These are phyloP conservation scores for Neurospora sp. DNA, from an alignment of 495 filamentous ascomycete genomes.

Conservation along the genomic window DNA sequence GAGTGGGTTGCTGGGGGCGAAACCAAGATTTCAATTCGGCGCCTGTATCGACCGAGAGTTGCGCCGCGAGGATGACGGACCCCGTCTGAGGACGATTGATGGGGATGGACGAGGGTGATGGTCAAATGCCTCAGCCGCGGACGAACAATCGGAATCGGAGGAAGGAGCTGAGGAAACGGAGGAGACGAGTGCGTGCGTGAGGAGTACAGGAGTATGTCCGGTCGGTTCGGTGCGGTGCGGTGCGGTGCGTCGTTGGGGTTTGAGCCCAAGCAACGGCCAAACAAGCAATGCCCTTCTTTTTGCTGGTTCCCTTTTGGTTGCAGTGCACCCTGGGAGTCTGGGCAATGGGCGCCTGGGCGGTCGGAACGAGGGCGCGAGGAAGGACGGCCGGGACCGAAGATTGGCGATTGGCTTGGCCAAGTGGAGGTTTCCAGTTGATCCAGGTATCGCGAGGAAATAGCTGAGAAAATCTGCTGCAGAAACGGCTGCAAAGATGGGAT, in stretches of 20 bases:
- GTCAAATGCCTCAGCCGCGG: slow-evolving; percentile 27
- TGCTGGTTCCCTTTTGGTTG: background rate
- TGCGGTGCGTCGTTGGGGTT: background rate
- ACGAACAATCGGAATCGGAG: slow-evolving; percentile 1
- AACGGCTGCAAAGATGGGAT: background rate
- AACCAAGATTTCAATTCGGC: background rate
- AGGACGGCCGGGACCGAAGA: background rate
- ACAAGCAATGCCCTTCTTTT: background rate
- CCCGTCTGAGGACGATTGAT: slow-evolving; percentile 5
- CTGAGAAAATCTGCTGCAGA: background rate
- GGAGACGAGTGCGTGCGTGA: background rate
- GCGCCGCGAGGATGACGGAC: background rate
- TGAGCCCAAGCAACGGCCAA: background rate
- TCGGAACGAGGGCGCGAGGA: background rate
- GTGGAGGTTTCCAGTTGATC: background rate
- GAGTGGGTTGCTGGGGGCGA: background rate
- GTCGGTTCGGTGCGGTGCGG: slow-evolving; percentile 1
- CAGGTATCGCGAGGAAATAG: background rate
- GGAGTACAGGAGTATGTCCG: background rate
- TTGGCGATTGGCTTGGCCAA: background rate
- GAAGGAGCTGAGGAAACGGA: background rate
- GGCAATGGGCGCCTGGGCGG: background rate
- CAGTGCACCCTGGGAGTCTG: background rate
- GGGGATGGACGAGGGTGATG: slow-evolving; percentile 7
- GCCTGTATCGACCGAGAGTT: background rate